Percentiles rank a stretch among this genome's conserved stretches.
Evolutionary conservation across 208 protist genomes (phyloP).

Genomic region (Sergeia podlipaevii): DNA sequence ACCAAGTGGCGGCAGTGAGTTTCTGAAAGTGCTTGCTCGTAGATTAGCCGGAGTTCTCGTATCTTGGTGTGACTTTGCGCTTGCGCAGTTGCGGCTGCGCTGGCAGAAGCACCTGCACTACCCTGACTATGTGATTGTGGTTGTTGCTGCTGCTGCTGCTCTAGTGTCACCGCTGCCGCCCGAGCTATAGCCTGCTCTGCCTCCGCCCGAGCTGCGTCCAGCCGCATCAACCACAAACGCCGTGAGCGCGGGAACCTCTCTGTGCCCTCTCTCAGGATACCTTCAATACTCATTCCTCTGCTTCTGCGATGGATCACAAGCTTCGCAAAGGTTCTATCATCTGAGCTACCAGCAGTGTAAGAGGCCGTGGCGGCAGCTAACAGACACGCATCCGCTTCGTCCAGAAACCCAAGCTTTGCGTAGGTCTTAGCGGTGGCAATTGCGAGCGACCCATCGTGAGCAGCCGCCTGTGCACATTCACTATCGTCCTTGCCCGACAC

Average conservation of each 20-base stretch:
- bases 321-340: constrained; percentile 18
- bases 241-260: constrained; percentile 36
- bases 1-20: constrained; percentile 42
- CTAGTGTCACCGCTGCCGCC: background rate
- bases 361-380: background rate
- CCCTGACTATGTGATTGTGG: too few species aligned
- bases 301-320: constrained; percentile 57
- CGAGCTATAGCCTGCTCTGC: background rate
- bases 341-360: background rate
- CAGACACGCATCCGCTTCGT: constrained; percentile 35
- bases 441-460: constrained; percentile 5
- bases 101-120: too few species aligned
- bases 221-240: constrained; percentile 64
- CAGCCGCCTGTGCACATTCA: background rate
- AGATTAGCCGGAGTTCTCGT: constrained; percentile 38
- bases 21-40: constrained; percentile 22
- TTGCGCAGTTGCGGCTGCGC: background rate
- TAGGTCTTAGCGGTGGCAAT: constrained; percentile 37
- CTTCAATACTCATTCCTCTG: constrained; percentile 11
- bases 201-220: constrained; percentile 24
- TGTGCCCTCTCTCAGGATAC: constrained; percentile 20
- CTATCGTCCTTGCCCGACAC: constrained; percentile 2
- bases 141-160: background rate
- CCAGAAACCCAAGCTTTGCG: constrained; percentile 23
- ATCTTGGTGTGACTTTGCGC: background rate